Evolutionary conservation across 192 early-diverging fungal species (phyloP).

Genomic region (Allomyces macrogynus): DNA sequence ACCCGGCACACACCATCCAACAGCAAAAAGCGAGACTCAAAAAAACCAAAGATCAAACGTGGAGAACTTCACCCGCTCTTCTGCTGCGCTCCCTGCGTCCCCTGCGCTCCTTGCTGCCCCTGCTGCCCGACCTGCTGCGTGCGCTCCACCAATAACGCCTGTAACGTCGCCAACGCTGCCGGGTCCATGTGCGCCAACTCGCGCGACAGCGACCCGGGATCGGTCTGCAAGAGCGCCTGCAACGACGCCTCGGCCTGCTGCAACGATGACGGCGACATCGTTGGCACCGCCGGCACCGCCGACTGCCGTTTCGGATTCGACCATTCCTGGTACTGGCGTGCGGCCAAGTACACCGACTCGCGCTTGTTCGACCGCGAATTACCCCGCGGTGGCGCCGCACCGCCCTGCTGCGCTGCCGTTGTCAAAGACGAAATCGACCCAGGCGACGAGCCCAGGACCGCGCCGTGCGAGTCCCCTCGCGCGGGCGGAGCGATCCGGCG

Average conservation of each 20-base stretch:
- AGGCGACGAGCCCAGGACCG: neutral
- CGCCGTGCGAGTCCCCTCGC: neutral
- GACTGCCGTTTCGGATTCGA: neutral
- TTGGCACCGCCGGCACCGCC: neutral
- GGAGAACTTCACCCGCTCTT: no score
- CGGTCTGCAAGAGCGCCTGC: neutral
- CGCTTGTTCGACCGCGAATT: neutral
- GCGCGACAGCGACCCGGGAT: neutral
- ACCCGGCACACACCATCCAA: no score
- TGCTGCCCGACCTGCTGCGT: no score
- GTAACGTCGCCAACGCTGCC: neutral
- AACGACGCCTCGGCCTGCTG: neutral
- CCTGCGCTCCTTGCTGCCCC: no score
- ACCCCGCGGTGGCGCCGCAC: neutral
- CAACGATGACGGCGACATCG: neutral
- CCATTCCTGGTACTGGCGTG: no score
- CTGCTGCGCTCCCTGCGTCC: no score
- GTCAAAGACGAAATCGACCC: neutral
- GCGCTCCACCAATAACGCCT: neutral
- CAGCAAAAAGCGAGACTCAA: no score
- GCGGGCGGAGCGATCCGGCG: neutral
- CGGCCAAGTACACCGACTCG: neutral
- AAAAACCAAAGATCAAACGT: no score
- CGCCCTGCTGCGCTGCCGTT: no score
- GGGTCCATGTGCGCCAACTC: neutral